Evolutionary conservation across 1,284 basidiomycete genomes (phyloP).

Genomic region (Fomitiporia mediterranea): DNA sequence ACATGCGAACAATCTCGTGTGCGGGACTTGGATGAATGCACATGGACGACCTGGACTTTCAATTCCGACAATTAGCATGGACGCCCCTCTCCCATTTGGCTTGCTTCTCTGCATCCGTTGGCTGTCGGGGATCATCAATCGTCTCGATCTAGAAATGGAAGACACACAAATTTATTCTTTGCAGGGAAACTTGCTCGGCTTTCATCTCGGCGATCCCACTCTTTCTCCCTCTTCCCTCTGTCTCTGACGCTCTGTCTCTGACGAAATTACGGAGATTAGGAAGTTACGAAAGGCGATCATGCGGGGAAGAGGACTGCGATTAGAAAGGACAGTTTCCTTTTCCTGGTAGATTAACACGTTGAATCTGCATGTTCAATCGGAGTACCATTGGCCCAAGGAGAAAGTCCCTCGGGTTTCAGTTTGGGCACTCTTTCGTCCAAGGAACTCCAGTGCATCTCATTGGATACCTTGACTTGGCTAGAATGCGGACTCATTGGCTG

Average conservation of each 20-base stretch:
- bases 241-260: neutral
- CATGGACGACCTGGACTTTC: neutral
- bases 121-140: neutral
- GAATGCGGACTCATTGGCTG: too few species aligned
- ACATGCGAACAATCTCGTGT: neutral
- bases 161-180: neutral
- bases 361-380: neutral
- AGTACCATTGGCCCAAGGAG: neutral
- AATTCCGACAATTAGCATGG: neutral
- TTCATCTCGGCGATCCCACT: neutral
- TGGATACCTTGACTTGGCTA: neutral
- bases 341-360: neutral
- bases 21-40: too few species aligned
- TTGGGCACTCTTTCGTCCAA: neutral
- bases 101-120: neutral
- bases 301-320: neutral
- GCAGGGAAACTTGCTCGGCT: neutral
- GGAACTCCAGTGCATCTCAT: neutral
- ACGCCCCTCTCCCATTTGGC: neutral
- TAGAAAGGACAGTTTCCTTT: neutral
- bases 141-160: neutral
- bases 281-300: neutral
- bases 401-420: neutral
- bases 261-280: constrained; percentile 1
- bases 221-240: too few species aligned